Base-by-base conservation (phyloP, 2,329 filamentous ascomycete genomes). In the Colletotrichum sp. region DNA sequence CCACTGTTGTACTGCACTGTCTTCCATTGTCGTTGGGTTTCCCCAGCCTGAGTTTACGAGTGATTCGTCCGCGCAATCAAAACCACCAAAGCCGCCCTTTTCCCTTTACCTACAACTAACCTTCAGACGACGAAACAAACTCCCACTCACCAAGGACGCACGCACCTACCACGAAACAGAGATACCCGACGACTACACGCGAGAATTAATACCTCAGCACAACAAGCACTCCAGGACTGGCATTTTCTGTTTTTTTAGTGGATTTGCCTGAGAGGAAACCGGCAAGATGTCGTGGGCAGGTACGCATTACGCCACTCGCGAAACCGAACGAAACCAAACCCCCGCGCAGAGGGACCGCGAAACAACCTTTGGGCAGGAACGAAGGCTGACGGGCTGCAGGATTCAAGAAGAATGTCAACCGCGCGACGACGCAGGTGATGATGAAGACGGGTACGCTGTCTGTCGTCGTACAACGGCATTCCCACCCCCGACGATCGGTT, bases 361-460 rank as follows among this genome's bases (percentile, higher is more conserved):
- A 51, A 51, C 43, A 51, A 11, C 21, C 4, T 5, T 13, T 21
- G 43, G n/a, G 11, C 43, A 51, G 43, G 43, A 21, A 13, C n/a
- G 11, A 6, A 51, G n/a, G 43, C 68, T 59, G 66, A 54, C 8
- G 11, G 43, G 71, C 38, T 57, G 76, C 77, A 86, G 85, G 85
- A 77, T 87, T 87, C 80, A 87, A 97, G 88, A 98, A 98, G 85
- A 97, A 97, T 92, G 96, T 98, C 88, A 96, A 97, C 89, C 95
- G 97, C 87, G 96, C 96, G 80, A 98, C 96, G 85, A 99, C 97
- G 87, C 96, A 98, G 92, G 96, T 98, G 76, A 98, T 99, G 95
- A 98, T 99, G 96, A 99, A 99, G 90, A 98, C 96, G 72, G 95
- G 93, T 94, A 84, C 77, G 88, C 63, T 80, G 51, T 24, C 16